Evolutionary conservation across 2,329 filamentous ascomycete genomes (phyloP).

Genomic region (Fusarium xylarioides): DNA sequence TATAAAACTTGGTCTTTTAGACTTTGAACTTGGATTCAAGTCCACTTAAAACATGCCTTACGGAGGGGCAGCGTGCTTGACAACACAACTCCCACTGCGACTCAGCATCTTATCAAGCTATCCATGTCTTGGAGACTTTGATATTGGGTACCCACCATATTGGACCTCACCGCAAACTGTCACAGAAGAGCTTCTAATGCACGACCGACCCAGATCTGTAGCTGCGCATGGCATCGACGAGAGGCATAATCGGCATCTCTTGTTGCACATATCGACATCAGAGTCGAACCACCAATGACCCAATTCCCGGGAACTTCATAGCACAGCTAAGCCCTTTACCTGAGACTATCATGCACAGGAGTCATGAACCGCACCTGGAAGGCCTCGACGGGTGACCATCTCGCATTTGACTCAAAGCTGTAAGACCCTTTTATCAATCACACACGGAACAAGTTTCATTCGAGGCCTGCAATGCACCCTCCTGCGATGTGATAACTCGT

Average conservation of each 20-base stretch:
- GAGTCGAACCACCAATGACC: conserved; percentile 29
- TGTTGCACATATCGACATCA: conserved; percentile 16
- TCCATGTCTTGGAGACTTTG: conserved; percentile 14
- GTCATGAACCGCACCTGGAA: conserved; percentile 6
- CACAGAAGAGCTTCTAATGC: conserved; percentile 3
- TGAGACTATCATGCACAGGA: conserved; percentile 7
- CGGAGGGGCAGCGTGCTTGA: conserved; percentile 10
- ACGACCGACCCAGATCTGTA: not conserved
- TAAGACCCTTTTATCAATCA: conserved; percentile 5
- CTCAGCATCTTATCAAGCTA: conserved; percentile 11
- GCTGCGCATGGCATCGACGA: not conserved
- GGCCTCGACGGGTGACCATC: conserved; percentile 11
- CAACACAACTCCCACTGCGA: conserved; percentile 2
- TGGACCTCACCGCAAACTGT: conserved; percentile 32
- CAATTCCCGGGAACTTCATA: conserved; percentile 17
- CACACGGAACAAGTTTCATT: conserved; percentile 8
- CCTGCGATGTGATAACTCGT: conserved; percentile 25
- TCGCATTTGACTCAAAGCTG: not conserved
- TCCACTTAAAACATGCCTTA: not conserved
- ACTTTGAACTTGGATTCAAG: not conserved
- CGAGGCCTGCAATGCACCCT: conserved; percentile 32
- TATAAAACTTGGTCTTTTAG: not conserved
- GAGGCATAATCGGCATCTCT: not conserved
- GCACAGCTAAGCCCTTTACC: conserved; percentile 6
- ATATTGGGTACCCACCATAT: conserved; percentile 20